Base-by-base conservation (phyloP, 352 stramenopile genomes). In the Albugo laibachii region DNA sequence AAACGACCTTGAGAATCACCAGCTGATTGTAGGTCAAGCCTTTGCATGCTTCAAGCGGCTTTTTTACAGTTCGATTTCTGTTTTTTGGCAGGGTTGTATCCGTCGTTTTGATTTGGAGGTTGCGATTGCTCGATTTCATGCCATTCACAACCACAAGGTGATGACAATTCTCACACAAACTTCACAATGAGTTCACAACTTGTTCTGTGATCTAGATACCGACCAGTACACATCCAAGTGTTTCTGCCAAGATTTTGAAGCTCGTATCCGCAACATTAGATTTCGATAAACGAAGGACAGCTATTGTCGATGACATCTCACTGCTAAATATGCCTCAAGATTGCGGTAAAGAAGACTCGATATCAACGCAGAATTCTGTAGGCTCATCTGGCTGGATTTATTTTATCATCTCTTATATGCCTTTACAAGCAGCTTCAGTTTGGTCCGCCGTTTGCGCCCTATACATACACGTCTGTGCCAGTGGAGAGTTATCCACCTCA, bases 401-500 rank as follows among this genome's bases (percentile, higher is more conserved):
- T 31, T 31, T 31, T 31, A 31, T 31, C 24, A 31, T 31, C 24
- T 31, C 24, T 31, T 3, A 31, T 31, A 31, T 10, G 8, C 3
- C 24, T 31, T 31, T 8, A 31, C 24, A 31, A 31, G 13, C 54
- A 88, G 72, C 55, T 88, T 16, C 63, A 78, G 44, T 51, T 80
- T 12, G 70, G 76, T 11, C 76, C 76, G 10, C 76, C 76, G 0
- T 88, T 82, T 46, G 65, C 65, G 27, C 61, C 65, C 6, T 72
- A 67, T 15, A 55, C 62, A 14, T 86, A 81, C 49, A 61, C 71
- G 19, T 80, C 70, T 5, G 62, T 84, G 27, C 72, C 76, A 11
- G 66, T 88, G 24, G 73, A 85, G 48, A 81, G 62, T 41, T 88
- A 83, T 48, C 76, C 72, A 20, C 72, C 73, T 5, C 75, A 84